Conservation (phyloP, 2,329 filamentous ascomycete genomes). For the Sphaerulina populicola region DNA sequence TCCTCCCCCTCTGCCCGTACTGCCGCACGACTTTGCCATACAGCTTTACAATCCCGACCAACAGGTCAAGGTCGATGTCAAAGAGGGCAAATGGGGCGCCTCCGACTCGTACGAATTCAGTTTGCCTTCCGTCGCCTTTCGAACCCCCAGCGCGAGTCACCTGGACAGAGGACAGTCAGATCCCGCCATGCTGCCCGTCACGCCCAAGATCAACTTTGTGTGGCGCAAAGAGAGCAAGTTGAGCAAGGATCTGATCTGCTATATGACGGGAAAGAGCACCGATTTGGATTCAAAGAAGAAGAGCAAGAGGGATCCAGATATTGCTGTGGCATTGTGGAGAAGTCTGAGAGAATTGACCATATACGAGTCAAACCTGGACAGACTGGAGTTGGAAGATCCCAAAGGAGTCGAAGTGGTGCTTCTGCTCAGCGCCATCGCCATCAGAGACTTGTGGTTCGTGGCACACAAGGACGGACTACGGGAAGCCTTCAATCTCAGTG, state of each 20-base stretch:
- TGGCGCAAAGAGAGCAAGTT: conserved; percentile 86
- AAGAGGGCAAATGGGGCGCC: conserved; percentile 69
- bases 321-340: conserved; percentile 82
- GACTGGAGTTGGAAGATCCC: conserved; percentile 86
- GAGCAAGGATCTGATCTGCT: conserved; percentile 81
- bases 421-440: conserved; percentile 51
- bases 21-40: conserved; percentile 71
- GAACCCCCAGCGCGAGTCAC: conserved; percentile 65
- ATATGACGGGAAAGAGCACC: conserved; percentile 68
- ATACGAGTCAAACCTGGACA: conserved; percentile 84
- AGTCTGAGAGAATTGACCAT: conserved; percentile 70
- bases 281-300: conserved; percentile 62
- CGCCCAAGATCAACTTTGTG: conserved; percentile 69
- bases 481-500: conserved; percentile 70
- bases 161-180: conserved; percentile 66
- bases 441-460: conserved; percentile 53
- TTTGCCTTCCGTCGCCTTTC: conserved; percentile 78
- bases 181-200: conserved; percentile 45
- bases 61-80: conserved; percentile 60
- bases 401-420: conserved; percentile 86
- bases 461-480: conserved; percentile 46
- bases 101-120: conserved; percentile 84
- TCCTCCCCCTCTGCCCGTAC: conserved; percentile 60
- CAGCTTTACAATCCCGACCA: conserved; percentile 94
- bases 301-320: conserved; percentile 64